A percentile compares a stretch with the other conserved stretches of the same genome.
phyloP scores from a whole-genome alignment of 805 yeast genomes.

The Schwanniomyces sp. region DNA sequence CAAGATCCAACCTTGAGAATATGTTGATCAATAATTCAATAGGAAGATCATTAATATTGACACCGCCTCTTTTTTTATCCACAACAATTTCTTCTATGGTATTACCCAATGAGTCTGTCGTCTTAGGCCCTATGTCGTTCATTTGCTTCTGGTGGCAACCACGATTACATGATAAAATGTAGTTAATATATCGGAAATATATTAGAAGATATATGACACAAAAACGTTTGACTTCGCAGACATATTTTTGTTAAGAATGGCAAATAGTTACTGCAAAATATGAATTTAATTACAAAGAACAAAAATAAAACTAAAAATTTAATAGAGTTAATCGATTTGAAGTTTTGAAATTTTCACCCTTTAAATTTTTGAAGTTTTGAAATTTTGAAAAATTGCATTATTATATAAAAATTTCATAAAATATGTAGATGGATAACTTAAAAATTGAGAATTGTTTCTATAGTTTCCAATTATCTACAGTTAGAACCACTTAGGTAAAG shows the following conservation, averaged over 20 bases:
- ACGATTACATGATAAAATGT: background rate
- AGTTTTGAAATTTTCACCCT: too few relatives aligned
- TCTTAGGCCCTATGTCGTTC: background rate
- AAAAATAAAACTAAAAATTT: too few relatives aligned
- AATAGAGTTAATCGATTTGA: too few relatives aligned
- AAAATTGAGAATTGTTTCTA: too few relatives aligned
- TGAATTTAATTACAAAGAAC: too few relatives aligned
- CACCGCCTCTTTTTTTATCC: background rate
- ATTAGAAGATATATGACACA: background rate
- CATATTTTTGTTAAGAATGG: background rate
- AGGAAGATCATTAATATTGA: slow-evolving; percentile 41
- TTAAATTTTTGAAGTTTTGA: too few relatives aligned
- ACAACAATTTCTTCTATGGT: slow-evolving; percentile 2
- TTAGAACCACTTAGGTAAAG: too few relatives aligned
- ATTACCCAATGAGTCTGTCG: slow-evolving; percentile 22
- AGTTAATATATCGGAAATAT: background rate
- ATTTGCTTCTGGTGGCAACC: background rate
- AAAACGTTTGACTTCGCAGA: background rate
- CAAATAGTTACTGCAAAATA: background rate
- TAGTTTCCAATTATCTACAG: too few relatives aligned
- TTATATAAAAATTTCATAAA: too few relatives aligned
- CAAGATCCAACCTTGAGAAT: slow-evolving; percentile 47
- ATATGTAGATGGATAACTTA: too few relatives aligned
- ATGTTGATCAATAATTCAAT: slow-evolving; percentile 45
- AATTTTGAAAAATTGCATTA: too few relatives aligned